These are phyloP conservation scores for Exophiala sp. DNA, from an alignment of 2,329 filamentous ascomycete genomes.

Conservation along the genomic window DNA sequence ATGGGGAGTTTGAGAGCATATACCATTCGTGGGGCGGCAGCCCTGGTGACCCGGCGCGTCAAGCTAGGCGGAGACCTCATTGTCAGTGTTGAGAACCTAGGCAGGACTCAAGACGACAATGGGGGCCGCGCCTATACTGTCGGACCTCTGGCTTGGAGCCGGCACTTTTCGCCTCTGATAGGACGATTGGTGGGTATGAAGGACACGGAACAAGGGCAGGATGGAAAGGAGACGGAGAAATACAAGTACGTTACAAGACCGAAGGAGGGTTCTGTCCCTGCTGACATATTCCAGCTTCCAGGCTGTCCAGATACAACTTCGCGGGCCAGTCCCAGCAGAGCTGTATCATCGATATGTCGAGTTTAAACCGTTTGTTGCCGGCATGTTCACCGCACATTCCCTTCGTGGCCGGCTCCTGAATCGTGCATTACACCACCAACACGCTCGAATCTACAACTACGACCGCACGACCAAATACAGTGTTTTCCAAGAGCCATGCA, in stretches of 20 bases:
- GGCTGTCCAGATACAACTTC: constrained; percentile 82
- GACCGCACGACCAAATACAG: constrained; percentile 70
- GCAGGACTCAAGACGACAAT: constrained; percentile 60
- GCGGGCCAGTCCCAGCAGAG: constrained; percentile 70
- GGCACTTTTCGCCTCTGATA: constrained; percentile 84
- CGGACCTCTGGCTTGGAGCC: constrained; percentile 68
- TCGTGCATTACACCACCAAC: constrained; percentile 82
- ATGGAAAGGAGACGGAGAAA: constrained; percentile 55
- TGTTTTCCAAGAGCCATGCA: constrained; percentile 58
- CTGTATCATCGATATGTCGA: constrained; percentile 92
- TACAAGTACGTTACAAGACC: constrained; percentile 60
- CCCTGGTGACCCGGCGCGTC: constrained; percentile 54
- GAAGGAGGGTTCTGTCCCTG: not conserved
- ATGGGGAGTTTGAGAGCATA: constrained; percentile 85
- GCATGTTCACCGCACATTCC: constrained; percentile 76
- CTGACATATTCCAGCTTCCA: constrained; percentile 61
- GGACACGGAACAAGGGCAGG: constrained; percentile 54
- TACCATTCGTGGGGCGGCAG: constrained; percentile 61
- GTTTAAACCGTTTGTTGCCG: constrained; percentile 81
- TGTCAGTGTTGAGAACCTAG: constrained; percentile 72
- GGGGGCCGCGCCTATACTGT: constrained; percentile 69
- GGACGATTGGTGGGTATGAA: constrained; percentile 71
- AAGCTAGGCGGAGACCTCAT: constrained; percentile 66
- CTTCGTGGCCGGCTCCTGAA: constrained; percentile 74
- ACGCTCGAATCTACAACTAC: constrained; percentile 82